phyloP scores from a whole-genome alignment of 805 yeast genomes.

The Wickerhamomyces subpelliculosus region DNA sequence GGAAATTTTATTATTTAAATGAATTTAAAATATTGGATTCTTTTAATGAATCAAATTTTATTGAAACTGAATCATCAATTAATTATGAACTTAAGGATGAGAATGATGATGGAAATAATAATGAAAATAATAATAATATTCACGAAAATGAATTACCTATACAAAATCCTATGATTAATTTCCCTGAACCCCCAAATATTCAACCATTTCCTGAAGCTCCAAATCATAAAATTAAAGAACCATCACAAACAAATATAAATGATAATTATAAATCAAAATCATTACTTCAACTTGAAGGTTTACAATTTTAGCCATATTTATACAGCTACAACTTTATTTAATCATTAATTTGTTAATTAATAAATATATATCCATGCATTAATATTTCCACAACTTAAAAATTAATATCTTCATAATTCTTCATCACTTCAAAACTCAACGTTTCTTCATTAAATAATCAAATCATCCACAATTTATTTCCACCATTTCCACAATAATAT shows the following conservation, averaged over 20 bases:
- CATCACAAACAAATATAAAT: not conserved
- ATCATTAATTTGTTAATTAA: too few species aligned
- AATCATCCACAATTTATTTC: too few species aligned
- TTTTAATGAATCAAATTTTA: not conserved
- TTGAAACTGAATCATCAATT: not conserved
- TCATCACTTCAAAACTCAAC: too few species aligned
- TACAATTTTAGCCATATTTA: constrained; percentile 2
- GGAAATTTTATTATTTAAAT: constrained; percentile 57
- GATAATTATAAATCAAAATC: constrained; percentile 1
- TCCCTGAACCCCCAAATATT: not conserved
- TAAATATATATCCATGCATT: too few species aligned
- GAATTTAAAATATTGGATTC: constrained; percentile 6
- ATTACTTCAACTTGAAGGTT: constrained; percentile 13
- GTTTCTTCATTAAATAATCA: too few species aligned
- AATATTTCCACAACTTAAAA: too few species aligned
- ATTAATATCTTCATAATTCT: too few species aligned
- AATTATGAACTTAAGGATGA: not conserved
- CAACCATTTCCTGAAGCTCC: constrained; percentile 2
- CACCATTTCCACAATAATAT: too few species aligned
- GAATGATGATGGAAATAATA: not conserved
- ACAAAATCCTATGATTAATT: too few species aligned
- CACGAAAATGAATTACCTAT: not conserved
- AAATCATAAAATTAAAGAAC: not conserved
- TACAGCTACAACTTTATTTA: too few species aligned
- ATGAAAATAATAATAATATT: not conserved